These are phyloP conservation scores for Spiraea crenata DNA, from an alignment of 331 rosid genomes.

Conservation along the genomic window DNA sequence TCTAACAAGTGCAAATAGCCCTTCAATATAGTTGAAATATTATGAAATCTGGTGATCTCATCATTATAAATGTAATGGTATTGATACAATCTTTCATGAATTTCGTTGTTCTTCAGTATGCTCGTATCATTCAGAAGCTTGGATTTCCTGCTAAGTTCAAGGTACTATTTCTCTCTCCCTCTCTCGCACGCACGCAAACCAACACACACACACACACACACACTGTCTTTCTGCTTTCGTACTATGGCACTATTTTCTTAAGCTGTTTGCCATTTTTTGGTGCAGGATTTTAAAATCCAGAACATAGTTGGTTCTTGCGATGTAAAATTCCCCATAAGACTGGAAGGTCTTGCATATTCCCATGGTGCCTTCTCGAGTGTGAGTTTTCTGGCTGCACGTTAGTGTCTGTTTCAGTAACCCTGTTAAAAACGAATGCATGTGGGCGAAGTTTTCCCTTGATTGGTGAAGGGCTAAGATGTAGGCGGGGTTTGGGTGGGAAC, in stretches of 20 bases:
- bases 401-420: neutral
- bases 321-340: constrained; percentile 92
- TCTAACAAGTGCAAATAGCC: neutral
- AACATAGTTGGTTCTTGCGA: constrained; percentile 96
- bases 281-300: constrained; percentile 92
- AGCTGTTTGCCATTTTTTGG: neutral
- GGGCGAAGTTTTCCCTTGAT: neutral
- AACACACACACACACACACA: neutral
- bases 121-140: constrained; percentile 89
- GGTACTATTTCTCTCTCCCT: constrained; percentile 37
- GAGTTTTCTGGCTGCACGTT: constrained; percentile 28
- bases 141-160: constrained; percentile 86
- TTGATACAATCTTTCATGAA: constrained; percentile 14
- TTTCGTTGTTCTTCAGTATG: constrained; percentile 62
- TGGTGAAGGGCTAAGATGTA: neutral
- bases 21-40: neutral
- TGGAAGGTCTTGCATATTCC: constrained; percentile 86
- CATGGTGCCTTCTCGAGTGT: constrained; percentile 95
- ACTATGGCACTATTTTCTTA: neutral
- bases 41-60: neutral
- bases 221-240: neutral
- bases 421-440: neutral
- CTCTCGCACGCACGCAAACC: neutral
- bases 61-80: neutral
- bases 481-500: neutral